phyloP scores from a whole-genome alignment of 129 eudicot genomes.

The Chrysanthemum makinoi region DNA sequence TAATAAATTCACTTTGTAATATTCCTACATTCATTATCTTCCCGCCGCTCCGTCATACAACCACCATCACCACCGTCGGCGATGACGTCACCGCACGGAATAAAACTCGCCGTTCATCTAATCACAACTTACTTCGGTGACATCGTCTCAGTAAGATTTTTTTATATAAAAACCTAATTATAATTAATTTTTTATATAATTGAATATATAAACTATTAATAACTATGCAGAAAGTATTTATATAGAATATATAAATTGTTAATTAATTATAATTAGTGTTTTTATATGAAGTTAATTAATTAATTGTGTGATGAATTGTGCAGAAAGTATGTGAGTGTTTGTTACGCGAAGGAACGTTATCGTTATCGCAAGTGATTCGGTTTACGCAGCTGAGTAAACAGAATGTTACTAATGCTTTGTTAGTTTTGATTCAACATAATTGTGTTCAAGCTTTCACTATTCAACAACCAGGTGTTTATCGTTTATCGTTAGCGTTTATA shows the following conservation, averaged over 20 bases:
- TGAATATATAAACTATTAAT: too few relatives aligned
- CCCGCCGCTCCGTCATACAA: background rate
- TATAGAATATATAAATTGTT: too few relatives aligned
- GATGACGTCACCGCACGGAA: slow-evolving; percentile 75
- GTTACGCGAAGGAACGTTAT: slow-evolving; percentile 65
- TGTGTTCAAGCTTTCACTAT: slow-evolving; percentile 84
- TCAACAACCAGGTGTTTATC: slow-evolving; percentile 54
- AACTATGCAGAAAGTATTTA: too few relatives aligned
- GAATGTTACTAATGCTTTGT: slow-evolving; percentile 55
- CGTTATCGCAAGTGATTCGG: slow-evolving; percentile 40
- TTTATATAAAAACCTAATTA: slow-evolving; percentile 14
- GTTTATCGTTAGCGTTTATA: background rate
- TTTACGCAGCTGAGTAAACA: slow-evolving; percentile 57
- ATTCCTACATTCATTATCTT: background rate
- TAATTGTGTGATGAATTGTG: background rate
- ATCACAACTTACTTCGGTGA: slow-evolving; percentile 70
- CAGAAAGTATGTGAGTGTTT: slow-evolving; percentile 96
- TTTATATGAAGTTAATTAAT: too few relatives aligned
- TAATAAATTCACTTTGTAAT: too few relatives aligned
- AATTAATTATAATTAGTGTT: background rate
- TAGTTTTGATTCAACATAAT: slow-evolving; percentile 79
- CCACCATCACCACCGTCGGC: slow-evolving; percentile 4
- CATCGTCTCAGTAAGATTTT: slow-evolving; percentile 51
- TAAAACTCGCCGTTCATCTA: slow-evolving; percentile 68
- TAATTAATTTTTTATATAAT: background rate